phyloP scores from a whole-genome alignment of 2,329 filamentous ascomycete species.

The Rachicladosporium sp. region DNA sequence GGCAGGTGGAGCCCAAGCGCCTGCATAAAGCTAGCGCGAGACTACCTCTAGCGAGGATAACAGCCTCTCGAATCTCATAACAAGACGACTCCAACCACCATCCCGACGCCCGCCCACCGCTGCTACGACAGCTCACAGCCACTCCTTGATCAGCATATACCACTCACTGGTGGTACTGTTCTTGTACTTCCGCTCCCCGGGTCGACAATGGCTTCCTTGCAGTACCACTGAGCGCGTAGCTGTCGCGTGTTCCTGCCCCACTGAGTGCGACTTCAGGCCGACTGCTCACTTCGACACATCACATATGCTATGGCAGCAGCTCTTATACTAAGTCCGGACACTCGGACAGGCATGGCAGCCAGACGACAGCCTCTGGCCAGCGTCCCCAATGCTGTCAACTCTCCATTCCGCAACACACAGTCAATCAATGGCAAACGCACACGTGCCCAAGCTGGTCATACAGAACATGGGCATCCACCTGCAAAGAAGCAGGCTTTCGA shows the following conservation, averaged over 20 bases:
- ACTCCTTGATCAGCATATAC: too few relatives aligned
- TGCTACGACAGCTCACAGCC: too few relatives aligned
- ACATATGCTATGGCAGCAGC: slow-evolving; percentile 4
- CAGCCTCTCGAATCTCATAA: too few relatives aligned
- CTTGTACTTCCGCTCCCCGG: too few relatives aligned
- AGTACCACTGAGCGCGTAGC: slow-evolving; percentile 4
- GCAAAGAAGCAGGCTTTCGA: slow-evolving; percentile 82
- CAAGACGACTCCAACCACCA: too few relatives aligned
- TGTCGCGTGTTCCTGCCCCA: slow-evolving; percentile 8
- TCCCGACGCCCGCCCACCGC: too few relatives aligned
- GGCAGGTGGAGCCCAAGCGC: too few relatives aligned
- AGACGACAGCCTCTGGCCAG: slow-evolving; percentile 72
- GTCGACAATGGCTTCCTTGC: too few relatives aligned
- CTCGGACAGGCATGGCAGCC: slow-evolving; percentile 53
- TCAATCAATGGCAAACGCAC: slow-evolving; percentile 60
- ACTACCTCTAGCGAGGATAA: too few relatives aligned
- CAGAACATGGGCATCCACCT: slow-evolving; percentile 66
- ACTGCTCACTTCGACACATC: slow-evolving; percentile 1
- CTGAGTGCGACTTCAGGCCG: slow-evolving; percentile 1
- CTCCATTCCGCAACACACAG: slow-evolving; percentile 55
- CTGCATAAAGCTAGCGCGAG: too few relatives aligned
- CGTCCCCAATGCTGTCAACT: slow-evolving; percentile 91
- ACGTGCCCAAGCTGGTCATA: slow-evolving; percentile 54
- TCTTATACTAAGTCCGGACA: slow-evolving; percentile 3
- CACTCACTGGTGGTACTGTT: too few relatives aligned